A percentile compares a stretch with the other conserved stretches of the same genome.
phyloP scores from a whole-genome alignment of 2,329 filamentous ascomycete species.

The Aureobasidium sp. region DNA sequence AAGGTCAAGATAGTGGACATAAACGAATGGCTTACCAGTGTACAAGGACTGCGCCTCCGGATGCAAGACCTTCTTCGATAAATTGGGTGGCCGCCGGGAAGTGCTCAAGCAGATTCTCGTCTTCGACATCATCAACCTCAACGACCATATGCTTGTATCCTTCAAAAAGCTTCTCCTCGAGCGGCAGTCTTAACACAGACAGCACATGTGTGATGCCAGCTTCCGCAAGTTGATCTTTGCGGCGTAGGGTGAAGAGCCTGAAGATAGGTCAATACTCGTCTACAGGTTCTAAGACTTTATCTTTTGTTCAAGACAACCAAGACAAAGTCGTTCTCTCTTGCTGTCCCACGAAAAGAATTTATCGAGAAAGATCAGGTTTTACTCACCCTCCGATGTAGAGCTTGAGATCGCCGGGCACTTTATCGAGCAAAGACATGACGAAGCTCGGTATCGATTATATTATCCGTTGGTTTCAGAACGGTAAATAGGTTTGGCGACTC shows the following conservation, averaged over 20 bases:
- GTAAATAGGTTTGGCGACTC: background rate
- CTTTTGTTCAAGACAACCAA: background rate
- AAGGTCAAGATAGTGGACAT: no score
- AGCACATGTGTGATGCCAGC: conserved; percentile 82
- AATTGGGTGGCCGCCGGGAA: conserved; percentile 74
- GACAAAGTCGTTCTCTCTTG: background rate
- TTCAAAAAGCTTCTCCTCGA: conserved; percentile 50
- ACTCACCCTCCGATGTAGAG: conserved; percentile 74
- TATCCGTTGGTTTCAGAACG: background rate
- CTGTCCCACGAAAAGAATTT: background rate
- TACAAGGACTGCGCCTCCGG: conserved; percentile 56
- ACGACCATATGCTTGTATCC: conserved; percentile 68
- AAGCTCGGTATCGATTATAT: background rate
- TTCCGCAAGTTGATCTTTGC: conserved; percentile 61
- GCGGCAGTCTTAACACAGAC: conserved; percentile 65
- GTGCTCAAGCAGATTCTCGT: conserved; percentile 77
- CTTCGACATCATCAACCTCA: conserved; percentile 83
- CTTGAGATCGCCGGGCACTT: conserved; percentile 61
- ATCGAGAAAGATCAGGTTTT: conserved; percentile 17
- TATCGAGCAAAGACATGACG: conserved; percentile 55
- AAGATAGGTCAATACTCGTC: background rate
- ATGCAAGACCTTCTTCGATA: conserved; percentile 67
- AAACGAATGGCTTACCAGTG: conserved; percentile 54
- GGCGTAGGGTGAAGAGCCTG: conserved; percentile 73
- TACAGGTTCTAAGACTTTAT: background rate